phyloP scores from a whole-genome alignment of 495 filamentous ascomycete species.

The Xylaria castorea region DNA sequence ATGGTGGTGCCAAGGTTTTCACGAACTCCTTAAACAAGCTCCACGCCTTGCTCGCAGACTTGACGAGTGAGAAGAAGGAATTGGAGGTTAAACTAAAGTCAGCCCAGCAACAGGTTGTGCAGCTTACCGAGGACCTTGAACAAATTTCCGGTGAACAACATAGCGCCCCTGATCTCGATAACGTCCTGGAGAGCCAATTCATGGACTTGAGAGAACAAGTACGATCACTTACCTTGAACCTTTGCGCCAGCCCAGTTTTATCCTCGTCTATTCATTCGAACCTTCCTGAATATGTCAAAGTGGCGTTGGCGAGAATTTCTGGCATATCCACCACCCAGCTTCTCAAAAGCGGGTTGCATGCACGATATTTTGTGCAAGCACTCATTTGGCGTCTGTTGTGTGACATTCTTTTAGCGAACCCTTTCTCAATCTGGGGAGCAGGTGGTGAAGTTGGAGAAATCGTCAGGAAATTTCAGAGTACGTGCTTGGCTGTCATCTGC shows the following conservation, averaged over 20 bases:
- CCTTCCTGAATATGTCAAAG: not conserved
- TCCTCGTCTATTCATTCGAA: not conserved
- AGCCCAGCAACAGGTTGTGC: not conserved
- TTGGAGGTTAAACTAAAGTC: not conserved
- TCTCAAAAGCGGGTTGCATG: not conserved
- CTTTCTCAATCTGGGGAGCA: conserved; percentile 4
- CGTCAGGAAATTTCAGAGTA: not conserved
- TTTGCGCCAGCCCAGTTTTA: not conserved
- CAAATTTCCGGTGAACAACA: not conserved
- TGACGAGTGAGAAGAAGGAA: not conserved
- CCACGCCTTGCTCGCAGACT: not conserved
- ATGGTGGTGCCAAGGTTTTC: not conserved
- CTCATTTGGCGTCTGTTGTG: conserved; percentile 1
- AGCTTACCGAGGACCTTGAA: not conserved
- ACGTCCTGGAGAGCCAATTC: not conserved
- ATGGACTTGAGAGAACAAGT: not conserved
- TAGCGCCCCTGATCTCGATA: conserved; percentile 5
- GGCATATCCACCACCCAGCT: not conserved
- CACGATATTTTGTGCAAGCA: conserved; percentile 6
- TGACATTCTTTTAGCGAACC: not conserved
- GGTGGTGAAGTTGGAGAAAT: not conserved
- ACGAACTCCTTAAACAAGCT: not conserved
- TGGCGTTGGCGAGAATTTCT: not conserved
- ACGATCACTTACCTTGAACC: not conserved
- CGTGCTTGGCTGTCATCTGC: not conserved